Evolutionary conservation across 164 flowering plant species (phyloP).

Genomic region (Sedum album): DNA sequence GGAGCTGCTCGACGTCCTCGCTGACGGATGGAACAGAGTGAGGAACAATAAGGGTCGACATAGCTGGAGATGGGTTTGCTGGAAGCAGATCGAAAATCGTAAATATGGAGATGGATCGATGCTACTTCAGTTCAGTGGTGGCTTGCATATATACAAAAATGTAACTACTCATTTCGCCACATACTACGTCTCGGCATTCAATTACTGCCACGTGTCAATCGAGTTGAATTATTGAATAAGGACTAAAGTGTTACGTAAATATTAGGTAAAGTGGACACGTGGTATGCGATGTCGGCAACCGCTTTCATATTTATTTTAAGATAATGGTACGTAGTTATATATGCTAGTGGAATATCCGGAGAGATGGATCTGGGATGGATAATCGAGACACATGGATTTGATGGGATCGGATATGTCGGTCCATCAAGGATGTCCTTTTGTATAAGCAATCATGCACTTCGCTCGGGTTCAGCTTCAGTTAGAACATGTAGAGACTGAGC

Average conservation of each 20-base stretch:
- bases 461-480: no score
- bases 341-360: background rate
- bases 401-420: no score
- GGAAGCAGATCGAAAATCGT: no score
- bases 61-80: constrained; percentile 10
- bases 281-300: background rate
- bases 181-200: background rate
- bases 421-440: no score
- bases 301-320: background rate
- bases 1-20: constrained; percentile 51
- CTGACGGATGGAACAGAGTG: constrained; percentile 30
- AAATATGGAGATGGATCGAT: background rate
- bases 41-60: constrained; percentile 50
- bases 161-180: background rate
- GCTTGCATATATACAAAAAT: background rate
- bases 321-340: no score
- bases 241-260: background rate
- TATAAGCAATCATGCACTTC: no score
- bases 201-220: background rate
- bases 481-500: no score
- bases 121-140: background rate
- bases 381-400: background rate
- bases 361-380: no score
- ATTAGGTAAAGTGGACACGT: background rate
- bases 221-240: background rate